Conservation (phyloP, 2,329 filamentous ascomycete genomes). For the Monilinia vaccinii-corymbosi region DNA sequence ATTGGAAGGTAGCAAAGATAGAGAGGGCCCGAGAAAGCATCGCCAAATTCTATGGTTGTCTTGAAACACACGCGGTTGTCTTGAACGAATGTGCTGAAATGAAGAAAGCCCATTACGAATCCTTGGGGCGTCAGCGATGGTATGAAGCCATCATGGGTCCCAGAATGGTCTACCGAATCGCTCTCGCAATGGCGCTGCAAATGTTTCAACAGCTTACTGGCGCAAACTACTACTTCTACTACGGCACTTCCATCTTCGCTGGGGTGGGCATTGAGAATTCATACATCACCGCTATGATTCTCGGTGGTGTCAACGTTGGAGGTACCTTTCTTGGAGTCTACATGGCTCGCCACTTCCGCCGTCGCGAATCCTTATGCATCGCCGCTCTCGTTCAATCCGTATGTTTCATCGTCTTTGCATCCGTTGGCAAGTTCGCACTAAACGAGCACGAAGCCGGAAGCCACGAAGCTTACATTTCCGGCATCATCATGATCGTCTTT, state of each 20-base stretch:
- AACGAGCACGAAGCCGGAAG: conserved; percentile 33
- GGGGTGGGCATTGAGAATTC: conserved; percentile 54
- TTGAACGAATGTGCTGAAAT: conserved; percentile 44
- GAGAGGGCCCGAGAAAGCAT: conserved; percentile 42
- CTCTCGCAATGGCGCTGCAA: conserved; percentile 54
- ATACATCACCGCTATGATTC: conserved; percentile 59
- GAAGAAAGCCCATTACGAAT: conserved; percentile 32
- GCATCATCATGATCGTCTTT: conserved; percentile 62
- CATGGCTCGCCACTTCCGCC: conserved; percentile 58
- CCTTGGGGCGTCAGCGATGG: conserved; percentile 50
- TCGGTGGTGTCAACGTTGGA: conserved; percentile 58
- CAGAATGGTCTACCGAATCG: conserved; percentile 53
- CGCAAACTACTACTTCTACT: conserved; percentile 55
- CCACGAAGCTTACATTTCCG: conserved; percentile 38
- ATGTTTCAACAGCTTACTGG: conserved; percentile 62
- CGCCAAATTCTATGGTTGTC: conserved; percentile 42
- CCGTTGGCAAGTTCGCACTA: conserved; percentile 43
- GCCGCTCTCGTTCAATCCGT: conserved; percentile 63
- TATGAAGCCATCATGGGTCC: conserved; percentile 51
- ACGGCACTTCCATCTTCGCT: conserved; percentile 58
- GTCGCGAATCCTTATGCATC: conserved; percentile 57
- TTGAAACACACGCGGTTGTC: conserved; percentile 38
- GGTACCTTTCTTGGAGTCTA: conserved; percentile 48
- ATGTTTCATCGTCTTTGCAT: conserved; percentile 52
- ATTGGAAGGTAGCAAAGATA: conserved; percentile 40